Evolutionary conservation across 345 rosid genomes (phyloP).

Genomic region (Triadica sebifera): DNA sequence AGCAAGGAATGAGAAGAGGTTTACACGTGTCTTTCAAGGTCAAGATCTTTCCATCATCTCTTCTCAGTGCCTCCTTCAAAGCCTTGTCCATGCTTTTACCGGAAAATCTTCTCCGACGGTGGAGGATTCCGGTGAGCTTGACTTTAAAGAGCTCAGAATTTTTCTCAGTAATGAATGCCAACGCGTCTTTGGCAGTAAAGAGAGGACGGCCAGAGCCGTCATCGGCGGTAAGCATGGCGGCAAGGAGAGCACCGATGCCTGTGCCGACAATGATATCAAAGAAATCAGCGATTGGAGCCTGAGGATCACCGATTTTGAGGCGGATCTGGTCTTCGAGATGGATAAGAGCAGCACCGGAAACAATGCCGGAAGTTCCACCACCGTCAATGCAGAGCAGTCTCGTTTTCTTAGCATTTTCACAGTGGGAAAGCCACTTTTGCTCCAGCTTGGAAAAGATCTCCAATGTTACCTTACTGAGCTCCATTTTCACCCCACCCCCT

Average conservation of each 20-base stretch:
- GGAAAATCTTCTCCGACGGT: conserved; percentile 54
- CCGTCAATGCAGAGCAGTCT: conserved; percentile 90
- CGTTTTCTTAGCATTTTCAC: conserved; percentile 55
- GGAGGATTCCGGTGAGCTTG: conserved; percentile 36
- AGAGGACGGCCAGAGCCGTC: conserved; percentile 78
- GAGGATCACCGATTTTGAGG: conserved; percentile 58
- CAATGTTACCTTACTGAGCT: conserved; percentile 78
- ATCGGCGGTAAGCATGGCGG: conserved; percentile 64
- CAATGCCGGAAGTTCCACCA: conserved; percentile 68
- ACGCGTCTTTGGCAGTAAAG: conserved; percentile 68
- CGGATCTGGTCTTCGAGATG: conserved; percentile 94
- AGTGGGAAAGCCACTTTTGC: conserved; percentile 91
- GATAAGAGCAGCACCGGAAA: conserved; percentile 60
- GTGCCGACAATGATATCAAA: conserved; percentile 88
- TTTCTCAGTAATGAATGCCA: conserved; percentile 39
- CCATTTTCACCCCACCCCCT: conserved; percentile 41
- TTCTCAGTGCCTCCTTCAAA: conserved; percentile 50
- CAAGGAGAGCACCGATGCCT: conserved; percentile 80
- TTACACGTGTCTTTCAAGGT: conserved; percentile 87
- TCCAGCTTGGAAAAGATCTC: conserved; percentile 92
- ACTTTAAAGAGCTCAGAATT: conserved; percentile 58
- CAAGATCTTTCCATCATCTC: conserved; percentile 62
- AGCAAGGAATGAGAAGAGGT: conserved; percentile 96
- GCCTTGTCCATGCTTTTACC: conserved; percentile 67
- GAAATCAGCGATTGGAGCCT: conserved; percentile 72